These are phyloP conservation scores for Sonneratia caseolaris DNA, from an alignment of 345 rosid genomes.

Conservation along the genomic window DNA sequence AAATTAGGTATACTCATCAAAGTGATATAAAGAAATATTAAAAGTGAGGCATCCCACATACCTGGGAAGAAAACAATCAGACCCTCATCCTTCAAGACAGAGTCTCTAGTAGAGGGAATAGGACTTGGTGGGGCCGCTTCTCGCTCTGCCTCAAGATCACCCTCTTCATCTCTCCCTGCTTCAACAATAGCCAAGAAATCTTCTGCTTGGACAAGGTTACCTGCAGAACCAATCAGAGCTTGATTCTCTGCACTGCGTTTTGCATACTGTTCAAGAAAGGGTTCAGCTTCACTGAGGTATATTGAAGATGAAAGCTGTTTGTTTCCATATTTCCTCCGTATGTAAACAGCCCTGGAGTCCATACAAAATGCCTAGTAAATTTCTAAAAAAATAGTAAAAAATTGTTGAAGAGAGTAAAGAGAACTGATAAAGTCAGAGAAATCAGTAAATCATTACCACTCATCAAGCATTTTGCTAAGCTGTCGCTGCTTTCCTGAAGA, in stretches of 20 bases:
- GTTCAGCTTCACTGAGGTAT: conserved; percentile 89
- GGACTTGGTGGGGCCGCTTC: conserved; percentile 41
- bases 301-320: conserved; percentile 58
- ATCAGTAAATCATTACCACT: conserved; percentile 49
- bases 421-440: conserved; percentile 7
- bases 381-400: background rate
- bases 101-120: conserved; percentile 30
- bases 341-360: conserved; percentile 59
- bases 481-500: conserved; percentile 73
- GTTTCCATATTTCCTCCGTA: conserved; percentile 59
- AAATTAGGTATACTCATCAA: background rate
- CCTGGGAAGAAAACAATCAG: conserved; percentile 94
- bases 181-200: conserved; percentile 80
- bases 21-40: background rate
- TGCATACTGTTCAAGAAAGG: conserved; percentile 79
- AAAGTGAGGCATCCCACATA: conserved; percentile 16
- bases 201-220: conserved; percentile 59
- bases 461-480: conserved; percentile 90
- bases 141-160: conserved; percentile 58
- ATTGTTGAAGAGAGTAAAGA: background rate
- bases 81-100: conserved; percentile 61
- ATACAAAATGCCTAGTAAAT: background rate
- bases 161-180: conserved; percentile 76
- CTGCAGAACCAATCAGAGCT: conserved; percentile 83
- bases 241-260: conserved; percentile 63